Percentiles rank a stretch among this genome's conserved stretches.
Evolutionary conservation across 345 rosid species (phyloP).

Genomic region (Laguncularia racemosa): DNA sequence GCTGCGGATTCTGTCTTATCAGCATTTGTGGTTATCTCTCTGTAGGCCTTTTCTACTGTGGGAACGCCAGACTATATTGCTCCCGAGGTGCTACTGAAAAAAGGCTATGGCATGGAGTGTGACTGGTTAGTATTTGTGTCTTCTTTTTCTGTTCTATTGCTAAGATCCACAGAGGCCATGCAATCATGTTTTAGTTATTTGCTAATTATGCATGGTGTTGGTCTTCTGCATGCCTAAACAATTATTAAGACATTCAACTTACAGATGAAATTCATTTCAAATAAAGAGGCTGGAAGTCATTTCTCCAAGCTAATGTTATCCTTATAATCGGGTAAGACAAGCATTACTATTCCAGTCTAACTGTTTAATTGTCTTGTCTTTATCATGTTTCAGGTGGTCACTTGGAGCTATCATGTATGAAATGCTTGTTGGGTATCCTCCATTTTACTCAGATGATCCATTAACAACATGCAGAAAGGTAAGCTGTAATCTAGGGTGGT

Average conservation of each 20-base stretch:
- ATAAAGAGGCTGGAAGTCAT: too few relatives aligned
- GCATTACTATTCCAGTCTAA: background rate
- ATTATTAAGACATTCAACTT: too few relatives aligned
- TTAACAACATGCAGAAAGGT: conserved; percentile 91
- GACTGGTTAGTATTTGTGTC: conserved; percentile 69
- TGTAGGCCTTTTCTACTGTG: conserved; percentile 94
- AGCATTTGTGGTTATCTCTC: background rate
- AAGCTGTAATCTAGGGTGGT: conserved; percentile 5
- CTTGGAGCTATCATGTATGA: conserved; percentile 97
- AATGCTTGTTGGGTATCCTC: conserved; percentile 97
- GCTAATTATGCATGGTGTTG: background rate
- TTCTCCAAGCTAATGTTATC: background rate
- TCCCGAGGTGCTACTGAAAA: conserved; percentile 92
- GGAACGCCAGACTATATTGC: conserved; percentile 97
- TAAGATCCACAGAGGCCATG: conserved; percentile 1
- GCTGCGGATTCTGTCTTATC: background rate
- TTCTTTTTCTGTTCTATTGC: conserved; percentile 6
- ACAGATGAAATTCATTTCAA: background rate
- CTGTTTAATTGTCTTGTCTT: conserved; percentile 2
- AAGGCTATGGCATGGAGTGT: conserved; percentile 99
- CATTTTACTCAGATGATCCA: conserved; percentile 94
- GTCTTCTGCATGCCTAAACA: background rate
- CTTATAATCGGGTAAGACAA: too few relatives aligned
- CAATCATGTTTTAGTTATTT: background rate
- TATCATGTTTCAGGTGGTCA: conserved; percentile 69